Evolutionary conservation across 179 eudicot species (phyloP).

Genomic region (Monotropa hypopitys): DNA sequence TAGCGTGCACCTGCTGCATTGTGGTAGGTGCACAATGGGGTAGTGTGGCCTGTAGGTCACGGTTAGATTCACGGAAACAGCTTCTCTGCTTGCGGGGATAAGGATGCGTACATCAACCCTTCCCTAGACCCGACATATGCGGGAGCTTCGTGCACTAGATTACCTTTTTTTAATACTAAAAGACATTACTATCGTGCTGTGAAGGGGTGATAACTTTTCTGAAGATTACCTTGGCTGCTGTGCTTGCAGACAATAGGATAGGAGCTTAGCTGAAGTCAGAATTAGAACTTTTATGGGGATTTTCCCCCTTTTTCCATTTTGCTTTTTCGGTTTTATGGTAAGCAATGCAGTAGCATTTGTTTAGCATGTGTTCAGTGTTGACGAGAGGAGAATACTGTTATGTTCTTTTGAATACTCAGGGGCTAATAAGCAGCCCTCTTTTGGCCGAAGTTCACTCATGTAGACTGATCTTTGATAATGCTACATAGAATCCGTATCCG

Average conservation of each 20-base stretch:
- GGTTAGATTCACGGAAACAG: no score
- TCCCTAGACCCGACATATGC: no score
- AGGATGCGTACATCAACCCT: no score
- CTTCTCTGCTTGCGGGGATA: no score
- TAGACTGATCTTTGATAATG: not conserved
- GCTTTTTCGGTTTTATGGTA: not conserved
- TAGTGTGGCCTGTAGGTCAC: no score
- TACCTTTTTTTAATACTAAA: no score
- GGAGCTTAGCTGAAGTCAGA: not conserved
- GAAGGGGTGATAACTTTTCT: not conserved
- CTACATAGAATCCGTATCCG: not conserved
- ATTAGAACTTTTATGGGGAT: not conserved
- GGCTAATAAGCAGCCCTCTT: not conserved
- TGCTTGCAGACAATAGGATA: not conserved
- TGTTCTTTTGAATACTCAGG: not conserved
- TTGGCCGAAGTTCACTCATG: not conserved
- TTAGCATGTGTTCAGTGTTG: not conserved
- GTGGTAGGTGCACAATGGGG: no score
- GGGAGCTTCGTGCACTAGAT: no score
- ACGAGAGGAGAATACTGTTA: not conserved
- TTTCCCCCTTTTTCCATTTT: no score
- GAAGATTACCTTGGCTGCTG: not conserved
- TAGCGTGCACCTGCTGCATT: no score
- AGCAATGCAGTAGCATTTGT: not conserved
- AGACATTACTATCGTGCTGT: not conserved